Percentiles rank a stretch among this genome's conserved stretches.
Evolutionary conservation across 164 flowering plant species (phyloP).

Genomic region (Brasenia schreberi): DNA sequence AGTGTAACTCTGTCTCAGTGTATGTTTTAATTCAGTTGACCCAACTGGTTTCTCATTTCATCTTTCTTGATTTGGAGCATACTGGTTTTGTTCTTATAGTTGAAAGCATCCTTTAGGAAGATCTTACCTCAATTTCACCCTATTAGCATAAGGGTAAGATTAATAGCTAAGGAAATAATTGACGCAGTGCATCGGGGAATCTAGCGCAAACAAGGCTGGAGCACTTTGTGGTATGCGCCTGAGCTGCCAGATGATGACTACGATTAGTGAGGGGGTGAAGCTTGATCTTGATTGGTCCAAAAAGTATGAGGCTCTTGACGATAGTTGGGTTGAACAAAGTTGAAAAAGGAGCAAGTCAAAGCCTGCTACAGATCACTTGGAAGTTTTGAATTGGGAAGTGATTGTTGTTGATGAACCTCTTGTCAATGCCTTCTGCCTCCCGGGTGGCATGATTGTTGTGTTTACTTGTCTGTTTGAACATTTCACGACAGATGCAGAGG

Average conservation of each 20-base stretch:
- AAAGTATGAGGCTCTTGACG: constrained; percentile 79
- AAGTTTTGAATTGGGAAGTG: constrained; percentile 83
- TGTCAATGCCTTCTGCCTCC: constrained; percentile 87
- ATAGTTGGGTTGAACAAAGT: constrained; percentile 67
- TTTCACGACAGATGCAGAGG: constrained; percentile 59
- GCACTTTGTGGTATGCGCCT: constrained; percentile 42
- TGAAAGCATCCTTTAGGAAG: constrained; percentile 39
- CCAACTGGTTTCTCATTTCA: not conserved
- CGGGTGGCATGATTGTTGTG: constrained; percentile 91
- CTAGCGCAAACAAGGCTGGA: constrained; percentile 55
- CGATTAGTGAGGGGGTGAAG: constrained; percentile 20
- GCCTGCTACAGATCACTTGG: constrained; percentile 51
- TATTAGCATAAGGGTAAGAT: constrained; percentile 57
- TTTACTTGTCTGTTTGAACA: constrained; percentile 72
- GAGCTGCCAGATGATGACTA: constrained; percentile 19
- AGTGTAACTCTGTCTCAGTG: too few species aligned
- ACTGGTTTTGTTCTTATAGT: constrained; percentile 2
- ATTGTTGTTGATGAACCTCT: constrained; percentile 66
- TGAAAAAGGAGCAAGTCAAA: constrained; percentile 37
- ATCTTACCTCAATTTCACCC: constrained; percentile 85
- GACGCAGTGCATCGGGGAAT: constrained; percentile 73
- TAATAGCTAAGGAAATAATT: constrained; percentile 65
- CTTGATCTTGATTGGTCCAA: constrained; percentile 32
- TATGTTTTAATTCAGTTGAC: too few species aligned
- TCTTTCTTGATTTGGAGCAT: not conserved